Percentiles rank a stretch among this genome's conserved stretches.
phyloP scores from a whole-genome alignment of 805 yeast genomes.

The Candida cerambycidarum region DNA sequence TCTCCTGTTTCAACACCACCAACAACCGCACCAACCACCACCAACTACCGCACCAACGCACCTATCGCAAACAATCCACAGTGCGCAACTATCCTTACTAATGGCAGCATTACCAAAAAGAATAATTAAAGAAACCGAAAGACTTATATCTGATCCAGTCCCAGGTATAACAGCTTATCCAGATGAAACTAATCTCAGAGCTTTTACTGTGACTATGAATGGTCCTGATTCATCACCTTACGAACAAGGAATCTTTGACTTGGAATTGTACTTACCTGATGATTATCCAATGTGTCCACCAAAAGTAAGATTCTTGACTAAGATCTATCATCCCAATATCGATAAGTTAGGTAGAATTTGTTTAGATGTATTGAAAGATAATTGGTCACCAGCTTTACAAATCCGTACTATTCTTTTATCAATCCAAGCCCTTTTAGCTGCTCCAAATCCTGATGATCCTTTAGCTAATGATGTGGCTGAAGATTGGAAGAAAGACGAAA shows the following conservation, averaged over 20 bases:
- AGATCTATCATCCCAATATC: constrained; percentile 94
- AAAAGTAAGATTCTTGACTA: constrained; percentile 88
- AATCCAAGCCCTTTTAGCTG: constrained; percentile 89
- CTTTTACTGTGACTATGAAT: constrained; percentile 86
- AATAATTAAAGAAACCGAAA: constrained; percentile 94
- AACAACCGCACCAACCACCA: no score
- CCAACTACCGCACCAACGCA: no score
- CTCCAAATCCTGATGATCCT: constrained; percentile 98
- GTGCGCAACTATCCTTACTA: background rate
- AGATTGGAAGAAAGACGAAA: constrained; percentile 88
- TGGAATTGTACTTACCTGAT: constrained; percentile 89
- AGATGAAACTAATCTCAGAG: constrained; percentile 89
- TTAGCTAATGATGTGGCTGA: constrained; percentile 97
- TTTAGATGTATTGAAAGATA: constrained; percentile 88
- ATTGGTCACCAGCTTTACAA: constrained; percentile 98
- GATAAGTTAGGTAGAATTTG: constrained; percentile 95
- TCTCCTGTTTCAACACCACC: no score
- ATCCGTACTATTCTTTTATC: constrained; percentile 89
- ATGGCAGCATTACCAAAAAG: constrained; percentile 81
- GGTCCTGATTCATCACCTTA: constrained; percentile 94
- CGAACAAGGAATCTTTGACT: constrained; percentile 72
- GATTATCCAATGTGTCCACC: constrained; percentile 99
- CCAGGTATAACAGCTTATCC: constrained; percentile 95
- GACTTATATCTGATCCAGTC: constrained; percentile 90
- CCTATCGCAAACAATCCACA: no score